A percentile compares a stretch with the other conserved stretches of the same genome.
Conservation (phyloP, 257 asterid genomes). For the Ocimum tenuiflorum region DNA sequence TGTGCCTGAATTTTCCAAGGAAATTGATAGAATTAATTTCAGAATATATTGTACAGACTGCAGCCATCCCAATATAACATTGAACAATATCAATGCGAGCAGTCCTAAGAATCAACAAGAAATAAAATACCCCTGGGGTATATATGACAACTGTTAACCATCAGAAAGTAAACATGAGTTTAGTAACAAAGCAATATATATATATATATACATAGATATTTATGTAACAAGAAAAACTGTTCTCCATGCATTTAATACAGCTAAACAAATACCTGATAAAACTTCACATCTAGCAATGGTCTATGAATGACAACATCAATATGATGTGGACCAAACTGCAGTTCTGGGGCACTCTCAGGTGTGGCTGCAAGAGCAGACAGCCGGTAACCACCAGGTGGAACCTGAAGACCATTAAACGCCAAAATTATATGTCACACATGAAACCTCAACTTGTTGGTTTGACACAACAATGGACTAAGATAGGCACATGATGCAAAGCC, state of each 20-base stretch:
- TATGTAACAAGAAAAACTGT: constrained; percentile 1
- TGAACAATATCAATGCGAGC: neutral
- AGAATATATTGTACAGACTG: neutral
- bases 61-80: neutral
- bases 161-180: neutral
- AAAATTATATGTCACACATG: constrained; percentile 9
- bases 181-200: neutral
- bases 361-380: constrained; percentile 78
- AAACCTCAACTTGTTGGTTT: constrained; percentile 11
- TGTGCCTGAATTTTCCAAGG: constrained; percentile 53
- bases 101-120: neutral
- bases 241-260: neutral
- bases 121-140: neutral
- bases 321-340: constrained; percentile 67
- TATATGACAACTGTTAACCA: neutral
- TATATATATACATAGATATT: neutral
- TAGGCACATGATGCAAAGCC: neutral
- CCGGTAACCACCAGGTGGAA: constrained; percentile 88
- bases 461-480: neutral
- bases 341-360: constrained; percentile 73
- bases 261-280: constrained; percentile 62
- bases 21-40: constrained; percentile 14
- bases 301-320: constrained; percentile 57
- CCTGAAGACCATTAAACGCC: constrained; percentile 42
- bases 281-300: constrained; percentile 55